These are phyloP conservation scores for Globisporangium emineosum DNA, from an alignment of 352 stramenopile species.

Conservation along the genomic window DNA sequence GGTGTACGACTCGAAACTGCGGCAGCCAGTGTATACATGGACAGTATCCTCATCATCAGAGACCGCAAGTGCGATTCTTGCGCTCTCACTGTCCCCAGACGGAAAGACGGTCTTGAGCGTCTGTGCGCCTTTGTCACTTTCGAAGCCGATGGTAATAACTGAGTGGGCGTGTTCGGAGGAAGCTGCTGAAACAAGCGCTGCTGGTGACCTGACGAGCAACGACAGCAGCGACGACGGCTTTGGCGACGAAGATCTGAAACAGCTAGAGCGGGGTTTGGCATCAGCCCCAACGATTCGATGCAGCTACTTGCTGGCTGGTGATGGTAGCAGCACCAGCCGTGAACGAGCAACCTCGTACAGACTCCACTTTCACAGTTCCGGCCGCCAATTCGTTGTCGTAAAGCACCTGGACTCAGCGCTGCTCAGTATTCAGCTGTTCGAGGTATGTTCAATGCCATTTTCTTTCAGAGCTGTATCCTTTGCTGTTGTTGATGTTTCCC, in stretches of 20 bases:
- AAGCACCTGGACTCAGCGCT: neutral
- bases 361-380: conserved; percentile 10
- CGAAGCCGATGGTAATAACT: neutral
- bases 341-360: neutral
- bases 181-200: neutral
- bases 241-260: neutral
- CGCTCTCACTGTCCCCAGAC: conserved; percentile 12
- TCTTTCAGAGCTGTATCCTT: no score
- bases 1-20: conserved; percentile 15
- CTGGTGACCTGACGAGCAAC: conserved; percentile 6
- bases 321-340: neutral
- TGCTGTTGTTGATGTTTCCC: no score
- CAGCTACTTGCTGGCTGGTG: conserved; percentile 3
- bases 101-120: conserved; percentile 11
- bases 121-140: no score
- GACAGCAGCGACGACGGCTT: conserved; percentile 14
- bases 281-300: neutral
- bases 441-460: no score
- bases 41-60: neutral
- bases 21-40: conserved; percentile 14
- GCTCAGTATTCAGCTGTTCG: conserved; percentile 9
- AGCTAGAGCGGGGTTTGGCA: neutral
- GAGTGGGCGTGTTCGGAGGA: conserved; percentile 16
- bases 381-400: conserved; percentile 7
- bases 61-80: neutral